These are phyloP conservation scores for Secale cereale DNA, from an alignment of 176 grass and related monocot genomes.

Conservation along the genomic window DNA sequence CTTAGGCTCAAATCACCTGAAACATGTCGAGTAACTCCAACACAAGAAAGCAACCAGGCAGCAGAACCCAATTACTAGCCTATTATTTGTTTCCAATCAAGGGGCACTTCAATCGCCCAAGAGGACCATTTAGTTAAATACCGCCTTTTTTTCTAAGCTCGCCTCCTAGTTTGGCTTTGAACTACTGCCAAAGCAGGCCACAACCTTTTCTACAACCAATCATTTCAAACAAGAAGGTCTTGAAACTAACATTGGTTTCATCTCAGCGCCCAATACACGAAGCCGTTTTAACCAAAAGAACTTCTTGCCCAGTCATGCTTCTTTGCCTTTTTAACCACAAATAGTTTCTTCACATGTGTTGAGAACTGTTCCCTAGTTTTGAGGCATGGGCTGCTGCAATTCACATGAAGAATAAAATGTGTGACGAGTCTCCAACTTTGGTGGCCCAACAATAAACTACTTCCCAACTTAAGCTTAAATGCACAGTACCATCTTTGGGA, in stretches of 20 bases:
- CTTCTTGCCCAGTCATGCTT: constrained; percentile 21
- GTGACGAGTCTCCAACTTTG: no score
- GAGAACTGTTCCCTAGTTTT: constrained; percentile 53
- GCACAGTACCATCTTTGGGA: no score
- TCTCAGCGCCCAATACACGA: constrained; percentile 34
- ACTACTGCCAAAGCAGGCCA: background rate
- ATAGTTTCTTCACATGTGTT: constrained; percentile 43
- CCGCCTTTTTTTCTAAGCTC: background rate
- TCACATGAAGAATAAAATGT: no score
- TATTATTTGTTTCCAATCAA: background rate
- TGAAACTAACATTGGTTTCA: constrained; percentile 40
- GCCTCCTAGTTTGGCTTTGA: background rate
- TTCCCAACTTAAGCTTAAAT: no score
- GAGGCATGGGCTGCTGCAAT: background rate
- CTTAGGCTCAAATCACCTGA: background rate
- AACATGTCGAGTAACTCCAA: background rate
- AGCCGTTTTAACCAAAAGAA: constrained; percentile 48
- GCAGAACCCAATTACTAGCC: background rate
- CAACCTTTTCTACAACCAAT: background rate
- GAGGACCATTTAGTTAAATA: background rate
- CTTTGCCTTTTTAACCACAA: constrained; percentile 33
- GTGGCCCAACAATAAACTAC: no score
- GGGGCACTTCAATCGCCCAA: background rate
- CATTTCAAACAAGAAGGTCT: constrained; percentile 30
- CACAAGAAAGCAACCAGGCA: background rate